Evolutionary conservation across 1,284 basidiomycete genomes (phyloP).

Genomic region (Ceratobasidium sp.): DNA sequence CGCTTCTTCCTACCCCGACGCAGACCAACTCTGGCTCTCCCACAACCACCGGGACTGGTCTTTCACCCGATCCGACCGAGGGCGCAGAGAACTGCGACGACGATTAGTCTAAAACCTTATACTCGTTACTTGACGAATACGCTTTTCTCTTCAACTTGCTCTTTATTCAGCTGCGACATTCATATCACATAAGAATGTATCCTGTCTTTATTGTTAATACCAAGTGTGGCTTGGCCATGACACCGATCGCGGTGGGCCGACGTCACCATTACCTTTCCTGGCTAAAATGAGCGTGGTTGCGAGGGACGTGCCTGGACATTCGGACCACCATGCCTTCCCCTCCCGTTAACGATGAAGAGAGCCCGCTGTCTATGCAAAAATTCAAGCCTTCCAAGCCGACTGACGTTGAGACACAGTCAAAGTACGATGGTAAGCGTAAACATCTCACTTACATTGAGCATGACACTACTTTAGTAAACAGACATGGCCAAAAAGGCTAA

Average conservation of each 20-base stretch:
- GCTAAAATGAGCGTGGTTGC: not conserved
- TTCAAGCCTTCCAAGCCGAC: not conserved
- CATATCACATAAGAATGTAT: not conserved
- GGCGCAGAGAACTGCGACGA: not conserved
- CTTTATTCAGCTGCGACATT: not conserved
- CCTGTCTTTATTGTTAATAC: not conserved
- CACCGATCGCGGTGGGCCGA: not conserved
- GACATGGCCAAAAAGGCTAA: not conserved
- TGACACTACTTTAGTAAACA: not conserved
- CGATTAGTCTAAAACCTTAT: not conserved
- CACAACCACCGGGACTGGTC: no score
- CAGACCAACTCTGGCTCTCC: no score
- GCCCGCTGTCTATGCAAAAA: not conserved
- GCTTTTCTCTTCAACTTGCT: not conserved
- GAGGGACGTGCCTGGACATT: no score
- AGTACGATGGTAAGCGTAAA: not conserved
- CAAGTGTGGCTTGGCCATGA: not conserved
- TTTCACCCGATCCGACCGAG: not conserved
- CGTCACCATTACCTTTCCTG: not conserved
- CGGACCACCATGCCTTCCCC: not conserved
- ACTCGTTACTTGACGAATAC: not conserved
- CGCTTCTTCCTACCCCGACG: not conserved
- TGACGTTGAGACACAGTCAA: not conserved
- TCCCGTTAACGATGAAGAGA: not conserved
- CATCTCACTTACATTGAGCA: not conserved